Conservation (phyloP, 768 basidiomycete species). For the Leccinum variicolor region DNA sequence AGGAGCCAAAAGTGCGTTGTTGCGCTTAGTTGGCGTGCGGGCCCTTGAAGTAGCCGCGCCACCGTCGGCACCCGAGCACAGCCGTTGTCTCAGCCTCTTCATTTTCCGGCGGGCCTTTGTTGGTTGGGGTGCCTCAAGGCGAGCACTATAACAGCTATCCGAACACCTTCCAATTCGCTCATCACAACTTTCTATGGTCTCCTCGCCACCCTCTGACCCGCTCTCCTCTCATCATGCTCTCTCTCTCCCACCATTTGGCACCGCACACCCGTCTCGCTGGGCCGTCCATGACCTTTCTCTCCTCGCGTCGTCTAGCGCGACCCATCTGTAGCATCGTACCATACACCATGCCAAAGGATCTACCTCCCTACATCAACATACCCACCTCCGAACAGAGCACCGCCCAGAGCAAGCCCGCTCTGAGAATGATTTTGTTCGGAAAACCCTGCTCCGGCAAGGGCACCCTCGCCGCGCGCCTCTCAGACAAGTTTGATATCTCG, state of each 20-base stretch:
- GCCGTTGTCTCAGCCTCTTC: slow-evolving; percentile 3
- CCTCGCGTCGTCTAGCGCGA: slow-evolving; percentile 6
- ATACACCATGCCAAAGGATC: slow-evolving; percentile 31
- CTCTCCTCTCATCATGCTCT: neutral
- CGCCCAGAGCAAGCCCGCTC: slow-evolving; percentile 22
- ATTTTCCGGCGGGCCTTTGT: slow-evolving; percentile 12
- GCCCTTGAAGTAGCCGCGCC: neutral
- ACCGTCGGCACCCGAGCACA: slow-evolving; percentile 2
- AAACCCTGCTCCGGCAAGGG: slow-evolving; percentile 78
- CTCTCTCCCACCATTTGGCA: neutral
- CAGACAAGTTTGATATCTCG: slow-evolving; percentile 69
- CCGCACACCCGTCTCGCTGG: neutral
- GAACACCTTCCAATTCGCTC: slow-evolving; percentile 1
- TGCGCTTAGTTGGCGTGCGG: neutral
- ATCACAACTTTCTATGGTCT: neutral
- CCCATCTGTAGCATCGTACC: slow-evolving; percentile 21
- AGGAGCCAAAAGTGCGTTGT: neutral
- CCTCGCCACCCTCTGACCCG: neutral
- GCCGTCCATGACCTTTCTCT: neutral
- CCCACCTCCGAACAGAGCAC: slow-evolving; percentile 16
- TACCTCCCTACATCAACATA: slow-evolving; percentile 49
- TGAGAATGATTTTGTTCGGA: slow-evolving; percentile 53
- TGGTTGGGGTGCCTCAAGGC: slow-evolving; percentile 17
- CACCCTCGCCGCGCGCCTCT: slow-evolving; percentile 68
- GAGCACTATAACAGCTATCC: slow-evolving; percentile 11